phyloP scores from a whole-genome alignment of 768 basidiomycete species.

The Rhodotorula graminis region DNA sequence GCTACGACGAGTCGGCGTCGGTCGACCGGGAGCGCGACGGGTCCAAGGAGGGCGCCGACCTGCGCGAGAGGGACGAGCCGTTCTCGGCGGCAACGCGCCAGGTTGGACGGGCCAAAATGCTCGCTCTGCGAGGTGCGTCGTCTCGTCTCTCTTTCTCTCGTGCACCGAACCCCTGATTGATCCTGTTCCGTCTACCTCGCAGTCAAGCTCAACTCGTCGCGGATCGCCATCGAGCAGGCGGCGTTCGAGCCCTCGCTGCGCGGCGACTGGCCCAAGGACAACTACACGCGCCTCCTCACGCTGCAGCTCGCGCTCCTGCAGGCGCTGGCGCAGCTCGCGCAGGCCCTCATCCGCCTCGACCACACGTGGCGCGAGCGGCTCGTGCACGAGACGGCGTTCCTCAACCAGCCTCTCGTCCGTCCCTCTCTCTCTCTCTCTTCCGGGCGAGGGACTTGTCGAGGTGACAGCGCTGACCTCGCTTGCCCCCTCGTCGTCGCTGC shows the following conservation, averaged over 20 bases:
- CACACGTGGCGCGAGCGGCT: constrained; percentile 50
- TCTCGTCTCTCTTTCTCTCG: not conserved
- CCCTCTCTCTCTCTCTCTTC: not conserved
- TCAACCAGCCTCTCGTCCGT: constrained; percentile 56
- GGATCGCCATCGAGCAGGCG: constrained; percentile 36
- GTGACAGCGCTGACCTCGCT: no score
- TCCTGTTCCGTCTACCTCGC: no score
- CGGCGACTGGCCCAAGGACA: constrained; percentile 56
- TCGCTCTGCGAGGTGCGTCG: constrained; percentile 3
- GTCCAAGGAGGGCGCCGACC: not conserved
- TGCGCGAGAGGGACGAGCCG: not conserved
- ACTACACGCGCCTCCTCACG: constrained; percentile 52
- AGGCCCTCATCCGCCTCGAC: constrained; percentile 52
- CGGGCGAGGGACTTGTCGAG: no score
- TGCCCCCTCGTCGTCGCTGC: not conserved
- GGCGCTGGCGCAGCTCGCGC: constrained; percentile 43
- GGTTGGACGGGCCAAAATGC: constrained; percentile 19
- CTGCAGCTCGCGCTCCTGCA: constrained; percentile 52
- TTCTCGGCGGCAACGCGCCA: constrained; percentile 5
- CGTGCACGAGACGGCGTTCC: constrained; percentile 52
- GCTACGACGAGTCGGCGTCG: not conserved
- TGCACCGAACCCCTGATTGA: no score
- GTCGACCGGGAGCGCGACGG: not conserved
- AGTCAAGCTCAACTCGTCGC: constrained; percentile 36
- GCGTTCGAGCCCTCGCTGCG: constrained; percentile 40